These are phyloP conservation scores for Citrus australasica DNA, from an alignment of 345 rosid genomes.

Conservation along the genomic window DNA sequence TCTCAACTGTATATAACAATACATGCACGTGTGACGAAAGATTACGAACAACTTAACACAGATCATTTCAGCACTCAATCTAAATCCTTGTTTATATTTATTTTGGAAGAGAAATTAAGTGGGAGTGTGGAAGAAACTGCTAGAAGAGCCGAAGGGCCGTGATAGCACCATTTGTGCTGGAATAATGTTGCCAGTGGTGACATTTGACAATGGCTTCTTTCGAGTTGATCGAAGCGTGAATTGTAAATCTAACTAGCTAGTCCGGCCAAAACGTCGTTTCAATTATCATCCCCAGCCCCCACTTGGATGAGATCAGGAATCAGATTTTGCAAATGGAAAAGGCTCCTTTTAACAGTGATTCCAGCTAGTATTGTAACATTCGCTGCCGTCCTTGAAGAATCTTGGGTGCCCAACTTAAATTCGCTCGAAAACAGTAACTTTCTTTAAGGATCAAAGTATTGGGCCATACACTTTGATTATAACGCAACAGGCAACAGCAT, in stretches of 20 bases:
- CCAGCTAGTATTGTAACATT: constrained; percentile 10
- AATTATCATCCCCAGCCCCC: neutral
- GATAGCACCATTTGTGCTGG: neutral
- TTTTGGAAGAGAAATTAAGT: neutral
- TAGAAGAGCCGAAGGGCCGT: neutral
- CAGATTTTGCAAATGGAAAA: constrained; percentile 5
- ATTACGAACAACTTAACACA: no score
- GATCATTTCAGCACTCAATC: no score
- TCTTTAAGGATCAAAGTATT: neutral
- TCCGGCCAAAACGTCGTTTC: neutral
- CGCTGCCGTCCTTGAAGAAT: constrained; percentile 11
- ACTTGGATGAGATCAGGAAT: constrained; percentile 21
- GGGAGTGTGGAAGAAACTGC: neutral
- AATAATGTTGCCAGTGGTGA: neutral
- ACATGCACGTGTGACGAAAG: accelerated
- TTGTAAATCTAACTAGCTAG: neutral
- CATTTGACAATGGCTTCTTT: neutral
- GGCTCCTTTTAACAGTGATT: constrained; percentile 1
- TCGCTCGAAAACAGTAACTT: neutral
- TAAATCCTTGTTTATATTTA: no score
- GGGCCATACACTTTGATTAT: neutral
- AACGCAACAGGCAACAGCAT: neutral
- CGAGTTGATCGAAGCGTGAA: neutral
- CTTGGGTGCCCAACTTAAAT: neutral
- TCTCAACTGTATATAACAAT: no score